Base-by-base conservation (phyloP, 2,329 filamentous ascomycete species). In the Cladosporium velox region DNA sequence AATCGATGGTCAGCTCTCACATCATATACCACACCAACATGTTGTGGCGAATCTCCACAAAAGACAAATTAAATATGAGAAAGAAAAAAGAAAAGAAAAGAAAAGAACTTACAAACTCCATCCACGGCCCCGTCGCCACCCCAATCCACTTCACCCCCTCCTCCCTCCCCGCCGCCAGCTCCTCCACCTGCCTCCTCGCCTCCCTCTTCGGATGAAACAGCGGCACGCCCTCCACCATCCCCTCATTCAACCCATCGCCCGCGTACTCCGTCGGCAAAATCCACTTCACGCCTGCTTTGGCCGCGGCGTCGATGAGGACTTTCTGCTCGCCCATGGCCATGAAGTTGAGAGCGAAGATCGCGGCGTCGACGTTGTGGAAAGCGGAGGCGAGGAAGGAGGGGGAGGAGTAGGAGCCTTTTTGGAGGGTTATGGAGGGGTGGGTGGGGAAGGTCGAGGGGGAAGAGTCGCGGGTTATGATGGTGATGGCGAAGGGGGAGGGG, bases 131-230 rank as follows among this genome's bases (percentile, higher is more conserved):
- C 38, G 71, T 74, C 3, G 69, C 66, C 5, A 77, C 67, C 26
- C 68, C 72, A 52, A 77, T 72, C 69, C 70, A 77, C 54, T 67
- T 82, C 67, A 89, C 81, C 0, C 72, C 77, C 6, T 58, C 78
- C 35, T 52, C 71, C 52, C 66, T 66, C 4, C 57, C 71, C 55
- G 66, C 67, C 3, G 71, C 71, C 15, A 74, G 52, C 35, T 68
- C 59, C 35, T 72, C 67, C 21, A 77, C 73, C 26, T 70, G 65
- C 21, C 68, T 57, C 10, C 70, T 65, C 34, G 67, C 67, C 21
- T 62, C 66, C 3, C 59, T n/a, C 41, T 72, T 70, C 6, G 59
- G 58, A 4, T 58, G 38, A 21, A 70, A 68, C 7, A 71, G 47
- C 4, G 71, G 65, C 21, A 72, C 68, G 18, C 69, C 71, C 1